phyloP scores from a whole-genome alignment of 106 monocot genomes.

The Acorus gramineus region DNA sequence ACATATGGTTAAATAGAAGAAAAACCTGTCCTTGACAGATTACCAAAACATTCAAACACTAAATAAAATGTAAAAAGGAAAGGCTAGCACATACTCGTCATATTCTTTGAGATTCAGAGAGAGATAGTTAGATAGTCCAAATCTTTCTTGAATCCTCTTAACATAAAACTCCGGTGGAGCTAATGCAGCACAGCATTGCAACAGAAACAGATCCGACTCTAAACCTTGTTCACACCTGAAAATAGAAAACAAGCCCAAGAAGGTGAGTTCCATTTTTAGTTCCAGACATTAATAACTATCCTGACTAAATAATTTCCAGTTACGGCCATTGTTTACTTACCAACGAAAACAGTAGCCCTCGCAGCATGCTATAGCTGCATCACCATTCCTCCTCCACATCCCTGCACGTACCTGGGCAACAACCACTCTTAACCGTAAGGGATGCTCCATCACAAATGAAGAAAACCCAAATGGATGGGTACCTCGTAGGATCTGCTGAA shows the following conservation, averaged over 20 bases:
- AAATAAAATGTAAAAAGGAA: too few species aligned
- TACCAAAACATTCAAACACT: too few species aligned
- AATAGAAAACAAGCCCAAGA: conserved; percentile 1
- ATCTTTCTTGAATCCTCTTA: conserved; percentile 76
- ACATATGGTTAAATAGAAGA: too few species aligned
- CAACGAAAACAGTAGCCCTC: conserved; percentile 67
- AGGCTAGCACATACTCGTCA: conserved; percentile 49
- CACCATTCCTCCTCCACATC: conserved; percentile 97
- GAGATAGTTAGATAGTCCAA: conserved; percentile 63
- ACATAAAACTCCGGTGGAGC: conserved; percentile 90
- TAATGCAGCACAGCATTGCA: conserved; percentile 96
- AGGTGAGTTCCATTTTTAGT: too few species aligned
- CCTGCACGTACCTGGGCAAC: conserved; percentile 95
- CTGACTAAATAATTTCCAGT: too few species aligned
- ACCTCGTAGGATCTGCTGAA: conserved; percentile 40
- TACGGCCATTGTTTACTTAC: conserved; percentile 20
- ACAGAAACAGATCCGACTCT: conserved; percentile 82
- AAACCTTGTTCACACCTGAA: conserved; percentile 68
- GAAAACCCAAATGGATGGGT: conserved; percentile 69
- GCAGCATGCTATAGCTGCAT: conserved; percentile 46
- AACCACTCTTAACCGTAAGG: conserved; percentile 72
- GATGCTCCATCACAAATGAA: conserved; percentile 82
- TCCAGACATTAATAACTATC: too few species aligned
- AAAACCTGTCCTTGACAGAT: too few species aligned
- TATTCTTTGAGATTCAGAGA: conserved; percentile 44